phyloP scores from a whole-genome alignment of 2,329 filamentous ascomycete species.

The Fusarium nurragi region DNA sequence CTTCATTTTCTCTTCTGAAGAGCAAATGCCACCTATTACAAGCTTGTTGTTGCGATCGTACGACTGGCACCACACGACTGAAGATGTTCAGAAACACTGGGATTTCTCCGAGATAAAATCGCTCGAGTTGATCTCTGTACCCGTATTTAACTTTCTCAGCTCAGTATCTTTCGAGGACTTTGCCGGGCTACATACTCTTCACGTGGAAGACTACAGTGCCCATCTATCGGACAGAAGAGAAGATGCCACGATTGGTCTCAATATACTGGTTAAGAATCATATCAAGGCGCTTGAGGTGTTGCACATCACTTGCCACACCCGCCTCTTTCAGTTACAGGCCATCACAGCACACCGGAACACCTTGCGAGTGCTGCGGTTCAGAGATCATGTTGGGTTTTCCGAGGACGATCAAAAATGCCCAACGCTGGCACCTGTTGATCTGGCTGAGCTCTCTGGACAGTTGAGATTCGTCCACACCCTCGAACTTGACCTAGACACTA shows the following conservation, averaged over 20 bases:
- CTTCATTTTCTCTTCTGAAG: constrained; percentile 52
- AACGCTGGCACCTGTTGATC: constrained; percentile 50
- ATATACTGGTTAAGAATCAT: constrained; percentile 51
- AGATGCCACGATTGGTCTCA: constrained; percentile 54
- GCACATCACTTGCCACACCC: constrained; percentile 54
- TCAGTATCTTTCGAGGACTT: constrained; percentile 54
- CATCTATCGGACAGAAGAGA: constrained; percentile 51
- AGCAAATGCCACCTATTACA: constrained; percentile 55
- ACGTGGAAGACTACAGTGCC: constrained; percentile 57
- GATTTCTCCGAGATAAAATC: constrained; percentile 56
- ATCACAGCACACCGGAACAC: constrained; percentile 52
- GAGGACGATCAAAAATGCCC: constrained; percentile 56
- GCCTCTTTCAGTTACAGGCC: constrained; percentile 53
- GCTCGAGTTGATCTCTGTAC: constrained; percentile 56
- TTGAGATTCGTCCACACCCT: constrained; percentile 52
- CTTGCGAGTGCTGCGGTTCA: constrained; percentile 53
- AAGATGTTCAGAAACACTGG: constrained; percentile 56
- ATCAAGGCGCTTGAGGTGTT: constrained; percentile 52
- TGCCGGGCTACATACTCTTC: constrained; percentile 49
- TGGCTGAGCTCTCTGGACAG: constrained; percentile 47
- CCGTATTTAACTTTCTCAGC: constrained; percentile 55
- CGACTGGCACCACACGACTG: constrained; percentile 57
- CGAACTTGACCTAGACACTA: constrained; percentile 60
- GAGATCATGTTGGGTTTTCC: constrained; percentile 58
- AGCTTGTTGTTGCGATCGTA: constrained; percentile 58